Conservation (phyloP, 441 rosid genomes). For the Gossypium aridum region DNA sequence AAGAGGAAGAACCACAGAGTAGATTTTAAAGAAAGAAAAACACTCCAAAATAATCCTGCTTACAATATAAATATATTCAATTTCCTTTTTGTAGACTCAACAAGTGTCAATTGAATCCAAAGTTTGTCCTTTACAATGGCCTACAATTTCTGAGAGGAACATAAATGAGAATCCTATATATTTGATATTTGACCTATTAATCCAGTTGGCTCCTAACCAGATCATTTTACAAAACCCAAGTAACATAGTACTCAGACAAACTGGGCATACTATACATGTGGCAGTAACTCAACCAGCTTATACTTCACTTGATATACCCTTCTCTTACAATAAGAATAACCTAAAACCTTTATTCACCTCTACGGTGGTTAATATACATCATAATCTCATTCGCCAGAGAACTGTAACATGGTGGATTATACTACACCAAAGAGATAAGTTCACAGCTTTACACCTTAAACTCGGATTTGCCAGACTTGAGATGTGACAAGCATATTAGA, state of each 20-base stretch:
- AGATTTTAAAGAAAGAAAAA: background rate
- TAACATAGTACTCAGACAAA: background rate
- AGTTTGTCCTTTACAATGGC: background rate
- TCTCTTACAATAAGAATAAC: background rate
- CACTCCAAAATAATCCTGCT: background rate
- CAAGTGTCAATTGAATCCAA: background rate
- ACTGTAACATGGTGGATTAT: background rate
- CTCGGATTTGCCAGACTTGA: background rate
- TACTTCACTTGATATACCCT: background rate
- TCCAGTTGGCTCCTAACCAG: background rate
- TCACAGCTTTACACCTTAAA: background rate
- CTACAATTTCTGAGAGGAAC: background rate
- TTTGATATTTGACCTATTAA: background rate
- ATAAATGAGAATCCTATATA: no score
- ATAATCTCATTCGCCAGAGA: background rate
- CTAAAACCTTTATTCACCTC: background rate
- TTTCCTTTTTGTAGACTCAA: background rate
- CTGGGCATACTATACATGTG: background rate
- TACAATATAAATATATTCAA: background rate
- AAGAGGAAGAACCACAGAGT: background rate
- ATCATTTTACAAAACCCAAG: background rate
- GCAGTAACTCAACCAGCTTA: background rate
- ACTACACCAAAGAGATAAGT: background rate
- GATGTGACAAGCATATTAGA: background rate
- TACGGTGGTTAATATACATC: background rate